These are phyloP conservation scores for Skeletonema tropicum DNA, from an alignment of 108 stramenopile genomes.

Conservation along the genomic window DNA sequence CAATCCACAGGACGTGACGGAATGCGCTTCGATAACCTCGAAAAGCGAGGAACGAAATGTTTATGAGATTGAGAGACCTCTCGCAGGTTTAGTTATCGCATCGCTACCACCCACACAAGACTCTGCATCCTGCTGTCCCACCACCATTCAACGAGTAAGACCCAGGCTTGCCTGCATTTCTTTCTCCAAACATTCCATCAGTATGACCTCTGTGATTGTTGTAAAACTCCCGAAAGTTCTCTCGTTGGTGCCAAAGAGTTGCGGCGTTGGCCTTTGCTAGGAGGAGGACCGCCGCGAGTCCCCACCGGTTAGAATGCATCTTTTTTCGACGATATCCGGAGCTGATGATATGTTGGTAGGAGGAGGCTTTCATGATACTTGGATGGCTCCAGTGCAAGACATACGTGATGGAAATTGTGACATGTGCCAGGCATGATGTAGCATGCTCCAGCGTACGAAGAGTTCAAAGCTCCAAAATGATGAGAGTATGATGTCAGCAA, in stretches of 20 bases:
- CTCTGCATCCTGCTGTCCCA: slow-evolving; percentile 4
- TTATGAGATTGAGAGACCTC: slow-evolving; percentile 10
- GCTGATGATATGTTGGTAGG: background rate
- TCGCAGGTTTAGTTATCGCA: background rate
- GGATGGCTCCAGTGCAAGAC: background rate
- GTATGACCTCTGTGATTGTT: slow-evolving; percentile 18
- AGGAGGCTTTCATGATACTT: background rate
- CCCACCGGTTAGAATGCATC: slow-evolving; percentile 18
- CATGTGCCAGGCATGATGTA: too few relatives aligned
- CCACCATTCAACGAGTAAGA: slow-evolving; percentile 6
- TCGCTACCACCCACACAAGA: background rate
- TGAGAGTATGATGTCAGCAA: too few relatives aligned
- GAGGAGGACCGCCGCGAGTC: slow-evolving; percentile 16
- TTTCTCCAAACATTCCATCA: slow-evolving; percentile 20
- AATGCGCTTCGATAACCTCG: slow-evolving; percentile 27
- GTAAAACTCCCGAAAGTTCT: slow-evolving; percentile 31
- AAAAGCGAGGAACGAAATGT: slow-evolving; percentile 31
- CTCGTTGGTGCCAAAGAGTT: slow-evolving; percentile 41
- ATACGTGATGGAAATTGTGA: background rate
- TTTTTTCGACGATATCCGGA: background rate
- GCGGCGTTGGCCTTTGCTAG: slow-evolving; percentile 30
- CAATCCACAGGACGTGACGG: slow-evolving; percentile 33
- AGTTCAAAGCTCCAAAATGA: too few relatives aligned
- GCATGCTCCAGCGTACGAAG: background rate
- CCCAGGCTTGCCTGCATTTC: slow-evolving; percentile 21